Conservation (phyloP, 2,329 filamentous ascomycete genomes). For the Dactylellina sp. region DNA sequence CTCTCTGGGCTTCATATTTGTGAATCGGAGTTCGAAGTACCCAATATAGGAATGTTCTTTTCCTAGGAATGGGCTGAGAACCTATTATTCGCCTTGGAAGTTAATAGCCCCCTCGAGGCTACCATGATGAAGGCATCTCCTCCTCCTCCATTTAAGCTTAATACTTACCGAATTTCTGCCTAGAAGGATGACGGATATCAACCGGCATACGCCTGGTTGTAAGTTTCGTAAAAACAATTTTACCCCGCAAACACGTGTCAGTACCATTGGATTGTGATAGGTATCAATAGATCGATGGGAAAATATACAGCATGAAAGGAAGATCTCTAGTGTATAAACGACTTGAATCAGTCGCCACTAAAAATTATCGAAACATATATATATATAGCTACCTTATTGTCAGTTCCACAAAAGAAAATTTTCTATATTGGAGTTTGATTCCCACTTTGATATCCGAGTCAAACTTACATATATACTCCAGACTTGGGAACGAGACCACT, state of each 20-base stretch:
- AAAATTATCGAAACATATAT: neutral
- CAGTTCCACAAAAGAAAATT: no score
- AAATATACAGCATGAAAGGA: no score
- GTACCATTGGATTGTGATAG: neutral
- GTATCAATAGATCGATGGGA: no score
- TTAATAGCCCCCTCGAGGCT: neutral
- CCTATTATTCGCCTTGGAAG: neutral
- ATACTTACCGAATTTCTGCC: conserved; percentile 21
- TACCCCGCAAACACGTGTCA: conserved; percentile 16
- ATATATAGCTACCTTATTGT: no score
- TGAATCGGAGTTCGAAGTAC: neutral
- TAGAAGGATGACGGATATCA: conserved; percentile 10
- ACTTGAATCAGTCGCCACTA: no score
- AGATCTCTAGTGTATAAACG: no score
- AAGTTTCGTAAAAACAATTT: neutral
- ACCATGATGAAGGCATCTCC: neutral
- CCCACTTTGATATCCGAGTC: no score
- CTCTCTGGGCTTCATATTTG: neutral
- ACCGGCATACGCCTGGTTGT: neutral
- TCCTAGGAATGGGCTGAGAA: neutral
- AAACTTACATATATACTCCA: no score
- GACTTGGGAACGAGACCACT: no score
- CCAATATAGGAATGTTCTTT: neutral
- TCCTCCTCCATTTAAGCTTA: conserved; percentile 22
- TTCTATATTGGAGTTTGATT: no score